Base-by-base conservation (phyloP, 2,329 filamentous ascomycete genomes). In the Orbilia brochopaga region DNA sequence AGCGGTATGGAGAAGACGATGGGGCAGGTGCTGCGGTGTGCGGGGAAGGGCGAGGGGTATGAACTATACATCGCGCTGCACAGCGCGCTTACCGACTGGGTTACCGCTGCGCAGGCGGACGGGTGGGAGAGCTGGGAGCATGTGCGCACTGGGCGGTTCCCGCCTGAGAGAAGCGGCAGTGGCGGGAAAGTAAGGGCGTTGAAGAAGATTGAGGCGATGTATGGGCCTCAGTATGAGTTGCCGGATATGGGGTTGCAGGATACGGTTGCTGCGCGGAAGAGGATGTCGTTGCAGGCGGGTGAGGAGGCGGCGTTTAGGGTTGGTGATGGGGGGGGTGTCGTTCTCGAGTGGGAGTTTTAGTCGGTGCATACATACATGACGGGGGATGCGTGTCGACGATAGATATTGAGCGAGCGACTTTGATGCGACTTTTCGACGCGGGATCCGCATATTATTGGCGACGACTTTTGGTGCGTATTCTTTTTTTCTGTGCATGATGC, bases 1-100 rank as follows among this genome's bases (percentile, higher is more conserved):
- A 95, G 90, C 0, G 93, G 94, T 6, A 96, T 92, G 83, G 94
- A 99, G 80, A 92, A 92, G 76, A 87, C 90, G 75, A 90, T 97
- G 84, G 92, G 92, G 15, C 85, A 86, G 21, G 93, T 88, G 66
- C 82, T 97, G 73, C 87, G 94, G 3, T 90, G 90, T 1, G 87
- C 90, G 54, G 66, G 66, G 2, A 70, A 70, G 48, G 66, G 66
- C 10, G 21, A 59, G 7, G 53, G 64, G 11, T 70, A 70, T 52
- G 66, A 63, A 27, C 66, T n/a, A n/a, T n/a, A 70, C 10, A 59
- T 64, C 21, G 66, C 66, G 5, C 90, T 99, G 2, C 94, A 99
- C 78, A 91, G 93, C 76, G 91, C 88, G 1, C 83, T 97, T 74
- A 87, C 90, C 61, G 92, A 90, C 5, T 99, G 93, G 92, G 90